Conservation (phyloP, 345 rosid species). For the Hevea brasiliensis region DNA sequence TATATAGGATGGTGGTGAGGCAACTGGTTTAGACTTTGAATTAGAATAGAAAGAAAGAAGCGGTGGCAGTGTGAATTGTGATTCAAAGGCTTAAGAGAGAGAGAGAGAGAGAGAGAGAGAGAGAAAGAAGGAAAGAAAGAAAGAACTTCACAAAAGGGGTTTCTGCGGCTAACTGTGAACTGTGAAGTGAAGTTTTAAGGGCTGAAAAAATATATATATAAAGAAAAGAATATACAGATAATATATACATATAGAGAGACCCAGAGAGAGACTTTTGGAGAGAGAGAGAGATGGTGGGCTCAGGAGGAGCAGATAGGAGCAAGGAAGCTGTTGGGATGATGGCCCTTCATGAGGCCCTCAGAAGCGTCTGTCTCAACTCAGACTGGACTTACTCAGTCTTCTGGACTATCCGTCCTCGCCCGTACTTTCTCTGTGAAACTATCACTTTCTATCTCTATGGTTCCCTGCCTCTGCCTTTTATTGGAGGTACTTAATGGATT, state of each 20-base stretch:
- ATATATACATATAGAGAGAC: not conserved
- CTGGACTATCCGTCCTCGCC: constrained; percentile 99
- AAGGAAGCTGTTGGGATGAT: constrained; percentile 99
- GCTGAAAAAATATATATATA: too few species aligned
- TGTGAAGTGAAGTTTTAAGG: too few species aligned
- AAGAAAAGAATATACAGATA: too few species aligned
- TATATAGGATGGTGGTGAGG: not conserved
- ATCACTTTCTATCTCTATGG: constrained; percentile 5
- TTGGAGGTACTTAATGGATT: constrained; percentile 32
- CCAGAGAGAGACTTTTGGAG: constrained; percentile 12
- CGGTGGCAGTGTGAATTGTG: not conserved
- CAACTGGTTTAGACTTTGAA: not conserved
- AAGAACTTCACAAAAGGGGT: too few species aligned
- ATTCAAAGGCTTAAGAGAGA: too few species aligned
- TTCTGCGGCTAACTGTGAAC: too few species aligned
- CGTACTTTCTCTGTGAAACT: constrained; percentile 39
- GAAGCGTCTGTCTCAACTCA: constrained; percentile 92
- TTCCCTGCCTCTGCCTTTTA: constrained; percentile 10
- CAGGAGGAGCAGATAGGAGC: constrained; percentile 93
- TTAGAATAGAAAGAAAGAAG: not conserved
- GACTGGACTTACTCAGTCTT: constrained; percentile 99
- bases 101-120: too few species aligned
- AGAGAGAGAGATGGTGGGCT: constrained; percentile 90
- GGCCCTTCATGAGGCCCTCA: constrained; percentile 99
- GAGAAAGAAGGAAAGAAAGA: too few species aligned